Percentiles rank a stretch among this genome's conserved stretches.
Evolutionary conservation across 2,329 filamentous ascomycete genomes (phyloP).

Genomic region (Botryotinia narcissicola): DNA sequence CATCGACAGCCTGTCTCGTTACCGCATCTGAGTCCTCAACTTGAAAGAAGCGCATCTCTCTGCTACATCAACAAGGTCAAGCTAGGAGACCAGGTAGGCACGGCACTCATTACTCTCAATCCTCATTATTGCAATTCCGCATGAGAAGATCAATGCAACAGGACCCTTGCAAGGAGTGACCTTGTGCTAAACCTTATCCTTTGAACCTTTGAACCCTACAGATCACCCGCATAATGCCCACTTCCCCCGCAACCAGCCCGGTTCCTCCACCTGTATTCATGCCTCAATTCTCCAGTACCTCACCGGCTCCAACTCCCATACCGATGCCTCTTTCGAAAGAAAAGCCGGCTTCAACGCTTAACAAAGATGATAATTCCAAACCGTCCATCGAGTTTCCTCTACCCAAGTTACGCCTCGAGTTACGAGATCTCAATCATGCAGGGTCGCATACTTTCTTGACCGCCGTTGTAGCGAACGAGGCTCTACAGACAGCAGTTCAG

Average conservation of each 20-base stretch:
- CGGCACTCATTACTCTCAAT: not conserved
- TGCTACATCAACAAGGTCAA: not conserved
- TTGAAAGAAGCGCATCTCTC: not conserved
- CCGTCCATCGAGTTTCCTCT: conserved; percentile 40
- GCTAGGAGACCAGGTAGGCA: not conserved
- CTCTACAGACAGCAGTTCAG: conserved; percentile 61
- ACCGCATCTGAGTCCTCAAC: not conserved
- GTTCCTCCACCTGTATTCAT: conserved; percentile 30
- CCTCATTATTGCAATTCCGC: not conserved
- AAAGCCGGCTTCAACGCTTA: conserved; percentile 4
- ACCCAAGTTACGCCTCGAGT: conserved; percentile 58
- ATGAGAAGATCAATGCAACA: not conserved
- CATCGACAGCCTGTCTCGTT: not conserved
- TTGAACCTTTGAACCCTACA: not conserved
- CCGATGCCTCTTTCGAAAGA: conserved; percentile 21
- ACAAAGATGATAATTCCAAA: conserved; percentile 3
- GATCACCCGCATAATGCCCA: conserved; percentile 23
- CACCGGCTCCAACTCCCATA: conserved; percentile 23
- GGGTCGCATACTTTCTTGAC: conserved; percentile 67
- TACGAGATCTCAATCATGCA: conserved; percentile 56
- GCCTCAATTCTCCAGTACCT: conserved; percentile 27
- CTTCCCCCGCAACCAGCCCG: conserved; percentile 26
- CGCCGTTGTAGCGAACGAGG: conserved; percentile 59
- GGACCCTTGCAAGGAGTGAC: conserved; percentile 12
- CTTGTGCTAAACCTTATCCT: conserved; percentile 19